A percentile compares a stretch with the other conserved stretches of the same genome.
Evolutionary conservation across 75 land plant species (phyloP).

Genomic region (Sequoia sempervirens): DNA sequence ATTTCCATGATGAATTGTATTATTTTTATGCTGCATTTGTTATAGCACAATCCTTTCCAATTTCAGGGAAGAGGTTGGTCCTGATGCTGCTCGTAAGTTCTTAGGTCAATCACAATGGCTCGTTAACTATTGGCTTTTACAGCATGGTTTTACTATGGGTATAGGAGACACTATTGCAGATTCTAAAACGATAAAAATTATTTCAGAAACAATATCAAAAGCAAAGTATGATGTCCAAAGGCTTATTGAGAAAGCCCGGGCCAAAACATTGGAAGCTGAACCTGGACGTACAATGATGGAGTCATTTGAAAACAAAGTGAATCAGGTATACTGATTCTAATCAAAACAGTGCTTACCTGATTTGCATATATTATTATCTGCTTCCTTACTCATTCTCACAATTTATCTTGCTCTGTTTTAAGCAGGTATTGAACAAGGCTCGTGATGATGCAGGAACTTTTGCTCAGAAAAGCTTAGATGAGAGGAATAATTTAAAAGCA

Average conservation of each 20-base stretch:
- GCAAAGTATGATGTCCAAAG: slow-evolving; percentile 90
- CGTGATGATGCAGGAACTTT: slow-evolving; percentile 99
- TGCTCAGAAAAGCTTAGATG: slow-evolving; percentile 90
- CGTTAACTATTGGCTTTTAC: slow-evolving; percentile 97
- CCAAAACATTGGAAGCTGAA: slow-evolving; percentile 83
- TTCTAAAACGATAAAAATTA: slow-evolving; percentile 83
- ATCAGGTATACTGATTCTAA: slow-evolving; percentile 47
- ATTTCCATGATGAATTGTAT: not conserved
- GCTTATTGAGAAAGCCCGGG: slow-evolving; percentile 66
- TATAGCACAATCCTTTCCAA: not conserved
- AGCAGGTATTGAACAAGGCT: slow-evolving; percentile 90
- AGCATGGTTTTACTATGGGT: slow-evolving; percentile 92
- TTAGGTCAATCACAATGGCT: slow-evolving; percentile 99
- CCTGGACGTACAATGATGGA: slow-evolving; percentile 98
- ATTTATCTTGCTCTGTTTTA: slow-evolving; percentile 4
- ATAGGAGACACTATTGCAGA: slow-evolving; percentile 99
- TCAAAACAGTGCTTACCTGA: slow-evolving; percentile 41
- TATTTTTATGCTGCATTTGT: not conserved
- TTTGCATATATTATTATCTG: slow-evolving; percentile 52
- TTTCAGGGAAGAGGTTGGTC: slow-evolving; percentile 93
- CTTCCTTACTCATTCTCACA: slow-evolving; percentile 5
- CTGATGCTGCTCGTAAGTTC: slow-evolving; percentile 98
- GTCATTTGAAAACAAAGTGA: slow-evolving; percentile 95
- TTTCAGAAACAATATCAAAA: slow-evolving; percentile 76
- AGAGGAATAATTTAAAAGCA: slow-evolving; percentile 95